phyloP scores from a whole-genome alignment of 345 rosid species.

The Diplotaxis tenuifolia region DNA sequence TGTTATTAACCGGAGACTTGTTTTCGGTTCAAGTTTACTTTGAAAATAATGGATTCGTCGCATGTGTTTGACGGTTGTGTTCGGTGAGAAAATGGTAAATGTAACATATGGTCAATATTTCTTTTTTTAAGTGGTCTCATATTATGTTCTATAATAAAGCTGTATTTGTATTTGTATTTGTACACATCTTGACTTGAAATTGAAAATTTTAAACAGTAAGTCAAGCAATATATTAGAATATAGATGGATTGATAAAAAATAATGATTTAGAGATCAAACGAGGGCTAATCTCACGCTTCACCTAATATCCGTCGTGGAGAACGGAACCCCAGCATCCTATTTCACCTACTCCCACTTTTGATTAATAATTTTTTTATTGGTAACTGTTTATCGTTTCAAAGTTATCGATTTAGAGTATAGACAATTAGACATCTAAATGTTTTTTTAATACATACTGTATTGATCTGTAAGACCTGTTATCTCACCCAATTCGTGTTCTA shows the following conservation, averaged over 20 bases:
- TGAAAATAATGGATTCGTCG: not conserved
- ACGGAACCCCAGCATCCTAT: constrained; percentile 20
- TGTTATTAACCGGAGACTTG: not conserved
- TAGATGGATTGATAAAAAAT: not conserved
- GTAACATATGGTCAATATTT: not conserved
- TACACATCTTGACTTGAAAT: not conserved
- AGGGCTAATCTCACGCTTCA: constrained; percentile 17
- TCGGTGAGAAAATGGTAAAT: not conserved
- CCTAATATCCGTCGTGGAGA: constrained; percentile 28
- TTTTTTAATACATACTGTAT: not conserved
- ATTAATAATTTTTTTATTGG: not conserved
- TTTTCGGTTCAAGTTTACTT: constrained; percentile 1
- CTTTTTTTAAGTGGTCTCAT: not conserved
- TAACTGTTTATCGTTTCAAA: constrained; percentile 4
- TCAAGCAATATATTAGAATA: not conserved
- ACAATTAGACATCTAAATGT: not conserved
- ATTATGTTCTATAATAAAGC: not conserved
- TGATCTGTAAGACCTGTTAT: not conserved
- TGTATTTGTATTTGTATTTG: not conserved
- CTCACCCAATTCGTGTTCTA: not conserved
- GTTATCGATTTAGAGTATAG: not conserved
- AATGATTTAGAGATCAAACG: constrained; percentile 13
- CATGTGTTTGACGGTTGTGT: constrained; percentile 5
- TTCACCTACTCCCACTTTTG: constrained; percentile 33
- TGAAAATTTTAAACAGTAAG: not conserved